Evolutionary conservation across 2,329 filamentous ascomycete genomes (phyloP).

Genomic region (Venturia oleaginea): DNA sequence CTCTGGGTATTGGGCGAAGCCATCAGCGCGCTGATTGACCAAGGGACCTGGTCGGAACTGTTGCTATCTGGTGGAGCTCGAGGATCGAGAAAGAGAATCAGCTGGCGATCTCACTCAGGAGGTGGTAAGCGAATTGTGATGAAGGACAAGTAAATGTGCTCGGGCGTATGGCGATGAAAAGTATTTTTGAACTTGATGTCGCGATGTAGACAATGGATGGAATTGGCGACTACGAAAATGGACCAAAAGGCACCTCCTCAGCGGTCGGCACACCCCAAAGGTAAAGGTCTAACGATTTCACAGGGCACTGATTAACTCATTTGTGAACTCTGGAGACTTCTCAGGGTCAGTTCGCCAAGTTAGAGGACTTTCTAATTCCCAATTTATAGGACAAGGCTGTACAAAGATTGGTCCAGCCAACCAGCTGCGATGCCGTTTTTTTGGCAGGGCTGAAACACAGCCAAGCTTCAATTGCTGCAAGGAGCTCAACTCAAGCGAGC

Average conservation of each 20-base stretch:
- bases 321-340: neutral
- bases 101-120: neutral
- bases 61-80: neutral
- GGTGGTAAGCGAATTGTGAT: neutral
- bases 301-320: neutral
- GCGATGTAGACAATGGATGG: neutral
- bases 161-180: neutral
- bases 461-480: neutral
- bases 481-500: neutral
- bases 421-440: neutral
- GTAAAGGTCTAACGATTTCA: neutral
- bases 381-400: neutral
- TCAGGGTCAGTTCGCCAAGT: neutral
- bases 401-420: neutral
- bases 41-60: neutral
- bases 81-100: neutral
- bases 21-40: neutral
- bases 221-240: neutral
- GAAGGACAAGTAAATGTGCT: neutral
- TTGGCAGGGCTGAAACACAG: neutral
- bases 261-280: neutral
- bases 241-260: neutral
- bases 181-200: neutral
- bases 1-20: neutral
- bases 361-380: neutral